These are phyloP conservation scores for Pseudopyrenochaeta lycopersici DNA, from an alignment of 2,329 filamentous ascomycete species.

Conservation along the genomic window DNA sequence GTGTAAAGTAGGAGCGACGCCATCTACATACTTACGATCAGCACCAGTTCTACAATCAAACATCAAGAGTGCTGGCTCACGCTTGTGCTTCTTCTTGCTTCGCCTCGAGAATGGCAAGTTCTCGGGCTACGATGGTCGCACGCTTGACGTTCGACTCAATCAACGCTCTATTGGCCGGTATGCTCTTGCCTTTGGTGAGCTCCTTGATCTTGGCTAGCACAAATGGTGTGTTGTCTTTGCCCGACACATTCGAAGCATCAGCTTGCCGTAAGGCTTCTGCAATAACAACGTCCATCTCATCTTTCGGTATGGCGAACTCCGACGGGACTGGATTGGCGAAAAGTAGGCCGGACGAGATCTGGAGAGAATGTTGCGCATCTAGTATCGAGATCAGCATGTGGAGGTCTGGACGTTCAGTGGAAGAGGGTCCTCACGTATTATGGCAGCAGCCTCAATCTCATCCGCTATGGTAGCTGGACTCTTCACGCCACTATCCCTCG, in stretches of 20 bases:
- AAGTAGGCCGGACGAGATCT: constrained; percentile 79
- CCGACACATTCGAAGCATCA: constrained; percentile 60
- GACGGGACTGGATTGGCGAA: constrained; percentile 90
- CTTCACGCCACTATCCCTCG: constrained; percentile 81
- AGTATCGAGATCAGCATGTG: constrained; percentile 6
- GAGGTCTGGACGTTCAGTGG: background rate
- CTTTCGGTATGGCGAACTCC: constrained; percentile 72
- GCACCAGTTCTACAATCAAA: constrained; percentile 37
- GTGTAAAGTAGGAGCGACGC: constrained; percentile 31
- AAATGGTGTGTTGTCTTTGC: constrained; percentile 84
- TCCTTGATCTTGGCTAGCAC: constrained; percentile 81
- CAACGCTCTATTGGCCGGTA: constrained; percentile 76
- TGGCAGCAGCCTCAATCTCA: constrained; percentile 86
- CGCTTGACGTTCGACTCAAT: constrained; percentile 73
- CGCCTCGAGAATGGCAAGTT: constrained; percentile 64
- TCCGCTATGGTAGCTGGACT: constrained; percentile 79
- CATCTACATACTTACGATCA: constrained; percentile 51
- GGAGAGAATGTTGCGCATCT: constrained; percentile 77
- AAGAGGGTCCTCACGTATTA: constrained; percentile 68
- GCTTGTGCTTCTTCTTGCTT: constrained; percentile 45
- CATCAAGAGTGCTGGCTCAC: constrained; percentile 47
- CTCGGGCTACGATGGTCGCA: constrained; percentile 71
- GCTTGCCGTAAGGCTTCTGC: constrained; percentile 51
- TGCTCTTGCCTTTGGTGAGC: constrained; percentile 75
- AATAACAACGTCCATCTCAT: constrained; percentile 52